Evolutionary conservation across 2,329 filamentous ascomycete genomes (phyloP), one percentile per base, ranked within the genome.

Genomic region (Talaromyces verruculosus): DNA sequence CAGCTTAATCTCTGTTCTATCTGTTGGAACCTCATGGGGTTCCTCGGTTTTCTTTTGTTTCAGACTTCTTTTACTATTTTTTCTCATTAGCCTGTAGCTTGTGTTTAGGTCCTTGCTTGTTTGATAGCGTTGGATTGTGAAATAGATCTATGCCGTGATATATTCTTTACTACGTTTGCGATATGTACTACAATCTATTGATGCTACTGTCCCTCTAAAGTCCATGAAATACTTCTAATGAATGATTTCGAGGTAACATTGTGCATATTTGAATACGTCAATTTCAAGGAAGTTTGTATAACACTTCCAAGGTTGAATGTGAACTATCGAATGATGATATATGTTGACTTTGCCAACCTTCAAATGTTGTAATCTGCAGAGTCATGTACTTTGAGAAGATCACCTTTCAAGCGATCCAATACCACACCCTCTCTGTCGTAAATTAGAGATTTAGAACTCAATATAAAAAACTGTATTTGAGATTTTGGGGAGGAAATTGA

Each of bases 391-490:
- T 35, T 13, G 33, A n/a, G 15, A 39, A n/a, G 13, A 49, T 51
- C 11, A 17, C 25, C 10, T 30, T 22, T 65, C 13, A 65, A 57
- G 64, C 64, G 30, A 65, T 43, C 64, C 64, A 65, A 19, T 57
- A 65, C 64, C 64, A 65, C 1, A 65, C 28, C 41, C 64, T 25
- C 22, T 65, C 64, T 65, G 25, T 22, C n/a, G 3, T 33, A n/a
- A 15, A 64, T 58, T 53, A 65, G 51, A 15, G 6, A 15, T 41
- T 41, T 41, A 6, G 15, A 1, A 41, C 17, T 41, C 15, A 41
- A 41, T 41, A 35, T 35, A 10, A 35, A 13, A 35, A 35, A 35
- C 10, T 10, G 4, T 13, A 35, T 11, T 13, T 35, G 33, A 35
- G 33, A 35, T 13, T 35, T 35, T 37, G 35, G 5, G 11, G 13